Base-by-base conservation (phyloP, 352 stramenopile species). In the Phytophthora idaei region DNA sequence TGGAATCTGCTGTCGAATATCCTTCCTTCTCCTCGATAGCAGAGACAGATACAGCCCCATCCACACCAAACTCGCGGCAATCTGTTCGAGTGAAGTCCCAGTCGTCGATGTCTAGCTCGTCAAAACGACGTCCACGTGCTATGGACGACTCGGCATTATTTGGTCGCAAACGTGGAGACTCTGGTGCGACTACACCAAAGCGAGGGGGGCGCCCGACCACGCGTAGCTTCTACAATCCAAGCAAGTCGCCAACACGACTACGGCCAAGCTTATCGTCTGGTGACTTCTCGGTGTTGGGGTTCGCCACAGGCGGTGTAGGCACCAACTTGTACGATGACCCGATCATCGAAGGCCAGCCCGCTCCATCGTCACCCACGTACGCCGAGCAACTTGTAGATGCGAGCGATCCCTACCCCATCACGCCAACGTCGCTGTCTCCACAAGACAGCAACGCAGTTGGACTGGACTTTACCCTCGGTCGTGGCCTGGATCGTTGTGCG, bases 1-100 rank as follows among this genome's bases (percentile, higher is more conserved):
- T 93, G 12, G 69, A 91, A 47, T 79, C 75, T 32, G 61, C 64
- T 4, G 64, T 91, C 15, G 80, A 90, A 32, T 90, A 81, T 42
- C 68, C 74, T 28, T 65, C 73, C 5, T 64, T 72, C 27, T 61
- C 57, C 17, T 60, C 48, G 11, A 51, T 58, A n/a, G 4, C 53
- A 47, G 61, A 29, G 1, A 17, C 37, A n/a, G 10, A 27, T 11
- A 61, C 57, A 44, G 56, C 45, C 11, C 47, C 49, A 54, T 44
- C 65, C 25, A 65, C 57, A 52, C 54, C 70, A 12, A 81, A 73
- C 36, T 79, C 71, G 5, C 58, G 74, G 11, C 61, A 71, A 58
- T 62, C 66, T 25, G 57, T 52, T 46, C 71, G 67, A n/a, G 57
- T 64, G 8, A 74, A 74, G 39, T 53, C 52, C 14, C 64, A 77